Conservation (phyloP, 163 green algal species). For the Coccomyxa subellipsoidea region DNA sequence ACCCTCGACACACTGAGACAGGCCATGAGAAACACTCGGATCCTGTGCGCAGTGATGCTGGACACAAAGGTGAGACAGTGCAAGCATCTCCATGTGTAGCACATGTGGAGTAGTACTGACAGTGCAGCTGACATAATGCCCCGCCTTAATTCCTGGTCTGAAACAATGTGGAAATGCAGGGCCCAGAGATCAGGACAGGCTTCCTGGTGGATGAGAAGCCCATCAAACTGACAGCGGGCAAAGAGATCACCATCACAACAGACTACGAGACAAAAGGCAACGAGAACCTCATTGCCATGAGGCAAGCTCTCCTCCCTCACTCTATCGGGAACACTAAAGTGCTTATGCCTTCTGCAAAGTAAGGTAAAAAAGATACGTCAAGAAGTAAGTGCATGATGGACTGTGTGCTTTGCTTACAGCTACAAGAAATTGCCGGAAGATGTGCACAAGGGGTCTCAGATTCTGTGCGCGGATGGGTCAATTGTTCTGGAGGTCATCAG, state of each 20-base stretch:
- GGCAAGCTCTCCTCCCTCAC: slow-evolving; percentile 14
- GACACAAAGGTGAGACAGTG: slow-evolving; percentile 79
- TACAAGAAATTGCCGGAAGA: slow-evolving; percentile 87
- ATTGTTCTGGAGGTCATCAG: slow-evolving; percentile 91
- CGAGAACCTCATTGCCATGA: slow-evolving; percentile 79
- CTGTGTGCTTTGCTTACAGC: slow-evolving; percentile 28
- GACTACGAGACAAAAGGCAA: slow-evolving; percentile 87
- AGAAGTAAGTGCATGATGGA: background rate
- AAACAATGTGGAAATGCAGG: slow-evolving; percentile 56
- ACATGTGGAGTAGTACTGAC: too few relatives aligned
- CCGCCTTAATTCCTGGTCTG: too few relatives aligned
- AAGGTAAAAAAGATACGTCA: background rate
- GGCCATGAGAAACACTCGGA: slow-evolving; percentile 87
- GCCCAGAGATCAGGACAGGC: slow-evolving; percentile 42
- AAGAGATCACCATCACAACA: slow-evolving; percentile 93
- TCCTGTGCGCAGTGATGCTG: slow-evolving; percentile 98
- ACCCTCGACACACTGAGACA: slow-evolving; percentile 89
- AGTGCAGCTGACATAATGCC: too few relatives aligned
- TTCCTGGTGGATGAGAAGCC: slow-evolving; percentile 70
- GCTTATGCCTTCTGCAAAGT: background rate
- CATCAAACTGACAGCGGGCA: slow-evolving; percentile 51
- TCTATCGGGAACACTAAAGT: background rate
- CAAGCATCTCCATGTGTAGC: too few relatives aligned
- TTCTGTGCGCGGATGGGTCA: slow-evolving; percentile 91
- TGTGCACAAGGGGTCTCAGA: slow-evolving; percentile 80